Evolutionary conservation across 2,329 filamentous ascomycete species (phyloP), one percentile per base, ranked within the genome.

Genomic region (Mycosphaerella arachidis): DNA sequence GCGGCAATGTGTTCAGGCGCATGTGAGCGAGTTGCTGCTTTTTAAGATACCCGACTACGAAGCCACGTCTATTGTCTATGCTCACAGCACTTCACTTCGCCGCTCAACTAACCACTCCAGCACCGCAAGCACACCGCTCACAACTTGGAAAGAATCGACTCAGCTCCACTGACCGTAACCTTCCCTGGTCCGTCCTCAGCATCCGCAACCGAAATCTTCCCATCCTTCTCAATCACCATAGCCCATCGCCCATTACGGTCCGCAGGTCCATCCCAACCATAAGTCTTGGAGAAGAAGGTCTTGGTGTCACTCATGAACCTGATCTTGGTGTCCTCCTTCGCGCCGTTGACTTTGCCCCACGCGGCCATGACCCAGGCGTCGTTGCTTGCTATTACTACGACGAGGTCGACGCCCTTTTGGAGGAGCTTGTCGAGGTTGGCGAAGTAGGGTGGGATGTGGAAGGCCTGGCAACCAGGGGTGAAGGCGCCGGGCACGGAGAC

Each of bases 371-470:
- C 59, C 90, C 90, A 94, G 57, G 87, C 81, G 77, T 96, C 92
- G 78, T 96, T 96, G 81, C 81, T 88, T 61, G 91, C 89, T 71
- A 95, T 87, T 72, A 94, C 85, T 67, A 91, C 84, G 70, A 96
- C 85, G 64, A 88, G 77, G 76, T 96, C 91, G 67, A 95, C 89
- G 70, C 90, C 91, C 83, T 93, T 93, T 73, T 79, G 79, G 79
- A 86, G 87, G 76, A 95, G 81, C 72, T 87, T 81, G 56, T 84
- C 79, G 67, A 87, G 78, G 74, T 90, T 87, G 75, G 84, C 77
- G 69, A 93, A 84, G 83, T 91, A 96, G 63, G 88, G 88, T 63
- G 90, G 89, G 63, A 96, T 81, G 80, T 96, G 91, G 75, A 83
- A 82, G 71, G 85, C 88, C 68, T 90, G 88, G 85, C 92, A 96